These are phyloP conservation scores for Vitis riparia DNA, from an alignment of 164 flowering plant genomes.

Conservation along the genomic window DNA sequence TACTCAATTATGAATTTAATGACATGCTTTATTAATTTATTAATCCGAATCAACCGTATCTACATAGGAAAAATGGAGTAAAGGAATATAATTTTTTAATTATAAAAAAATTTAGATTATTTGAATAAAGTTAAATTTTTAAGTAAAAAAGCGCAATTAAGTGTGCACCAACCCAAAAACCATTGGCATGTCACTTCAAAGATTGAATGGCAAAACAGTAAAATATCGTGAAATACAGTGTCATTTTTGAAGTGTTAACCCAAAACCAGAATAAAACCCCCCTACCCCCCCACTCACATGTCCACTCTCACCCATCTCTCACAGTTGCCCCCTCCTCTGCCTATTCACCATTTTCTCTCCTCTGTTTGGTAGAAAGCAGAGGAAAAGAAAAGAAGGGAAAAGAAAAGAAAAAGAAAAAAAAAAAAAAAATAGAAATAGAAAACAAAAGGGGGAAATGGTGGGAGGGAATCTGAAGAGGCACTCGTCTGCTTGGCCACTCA, in stretches of 20 bases:
- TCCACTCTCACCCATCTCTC: conserved; percentile 2
- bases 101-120: too few relatives aligned
- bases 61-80: too few relatives aligned
- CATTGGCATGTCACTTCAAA: background rate
- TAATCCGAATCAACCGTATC: too few relatives aligned
- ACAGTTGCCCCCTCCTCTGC: conserved; percentile 11
- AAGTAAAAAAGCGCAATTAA: too few relatives aligned
- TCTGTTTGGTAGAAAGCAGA: conserved; percentile 20
- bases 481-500: background rate
- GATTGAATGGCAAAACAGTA: conserved; percentile 1
- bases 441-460: background rate
- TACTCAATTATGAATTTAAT: too few relatives aligned
- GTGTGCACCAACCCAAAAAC: too few relatives aligned
- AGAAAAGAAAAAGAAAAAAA: background rate
- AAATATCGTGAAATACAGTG: conserved; percentile 2
- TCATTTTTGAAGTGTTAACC: background rate
- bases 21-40: too few relatives aligned
- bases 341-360: conserved; percentile 12
- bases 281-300: conserved; percentile 10
- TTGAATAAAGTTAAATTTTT: too few relatives aligned
- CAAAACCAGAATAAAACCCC: conserved; percentile 23
- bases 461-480: background rate
- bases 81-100: too few relatives aligned
- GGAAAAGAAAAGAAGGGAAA: conserved; percentile 7
- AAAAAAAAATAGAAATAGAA: conserved; percentile 6